Base-by-base conservation (phyloP, 176 grass and related monocot species). In the Bromus sterilis region DNA sequence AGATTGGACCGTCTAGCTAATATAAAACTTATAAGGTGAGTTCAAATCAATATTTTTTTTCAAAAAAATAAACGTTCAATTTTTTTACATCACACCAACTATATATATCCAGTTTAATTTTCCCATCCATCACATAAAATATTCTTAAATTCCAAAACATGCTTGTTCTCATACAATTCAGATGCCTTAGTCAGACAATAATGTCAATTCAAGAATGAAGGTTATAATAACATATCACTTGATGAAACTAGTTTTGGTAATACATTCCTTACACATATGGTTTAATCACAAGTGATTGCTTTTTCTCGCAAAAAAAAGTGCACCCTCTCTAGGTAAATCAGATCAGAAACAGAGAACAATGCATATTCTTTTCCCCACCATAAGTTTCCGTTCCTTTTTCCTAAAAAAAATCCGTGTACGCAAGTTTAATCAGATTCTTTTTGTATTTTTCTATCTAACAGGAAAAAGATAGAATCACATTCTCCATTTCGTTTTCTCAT, bases 401-500 rank as follows among this genome's bases (percentile, higher is more conserved):
- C 4, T 7, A 24, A 6, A 12, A 6, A 12, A 32, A 43, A 41
- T 72, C 18, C 18, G 26, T 48, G 31, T 42, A 31, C 4, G 18
- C 5, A 44, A 73, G 41, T 61, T 16, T 46, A n/a, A n/a, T n/a
- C n/a, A 20, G 55, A 39, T 46, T 46, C 11, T 9, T 61, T 32
- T 62, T 46, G 25, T 58, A 42, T 43, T 61, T 58, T 23, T 46
- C 36, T 48, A 31, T 46, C 36, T 48, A 31, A 63, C 18, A 11
- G 40, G 60, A 67, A 67, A 69, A 46, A 30, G 20, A 72, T 60
- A 44, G 69, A 74, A 82, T 62, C 80, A 2, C 39, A 63, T 82
- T 82, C 56, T 43, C 39, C 57, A 25, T 62, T 82, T 63, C 29
- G 13, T 49, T 65, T 78, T 79, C 28, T 6, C 20, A 31, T 4